These are phyloP conservation scores for Avena insularis DNA, from an alignment of 176 grass and related monocot species.

Conservation along the genomic window DNA sequence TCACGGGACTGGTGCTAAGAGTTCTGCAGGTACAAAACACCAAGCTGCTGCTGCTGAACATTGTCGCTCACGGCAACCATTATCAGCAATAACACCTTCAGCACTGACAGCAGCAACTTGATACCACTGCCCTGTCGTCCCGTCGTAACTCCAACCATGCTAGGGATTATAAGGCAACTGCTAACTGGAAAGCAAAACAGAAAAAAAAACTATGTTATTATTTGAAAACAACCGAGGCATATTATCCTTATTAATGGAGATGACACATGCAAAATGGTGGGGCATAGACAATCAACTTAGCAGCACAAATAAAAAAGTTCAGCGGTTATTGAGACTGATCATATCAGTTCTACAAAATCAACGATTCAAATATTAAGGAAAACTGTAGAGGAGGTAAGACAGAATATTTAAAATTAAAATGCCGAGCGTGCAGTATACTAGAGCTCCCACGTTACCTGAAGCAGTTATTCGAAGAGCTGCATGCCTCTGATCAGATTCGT, in stretches of 20 bases:
- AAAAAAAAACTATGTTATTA: neutral
- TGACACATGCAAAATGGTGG: neutral
- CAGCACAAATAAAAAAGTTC: neutral
- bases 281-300: slow-evolving; percentile 13
- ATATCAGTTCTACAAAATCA: neutral
- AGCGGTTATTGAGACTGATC: neutral
- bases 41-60: too few species aligned
- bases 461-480: slow-evolving; percentile 86
- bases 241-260: neutral
- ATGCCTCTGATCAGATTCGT: slow-evolving; percentile 97
- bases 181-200: slow-evolving; percentile 6
- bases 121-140: too few species aligned
- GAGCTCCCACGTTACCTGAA: slow-evolving; percentile 74
- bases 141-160: too few species aligned
- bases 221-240: neutral
- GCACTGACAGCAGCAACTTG: too few species aligned
- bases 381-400: neutral
- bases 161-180: neutral
- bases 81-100: too few species aligned
- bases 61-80: too few species aligned
- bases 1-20: too few species aligned
- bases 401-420: neutral
- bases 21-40: too few species aligned
- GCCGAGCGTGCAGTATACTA: slow-evolving; percentile 10
- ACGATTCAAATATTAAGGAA: neutral